Percentiles rank a stretch among this genome's conserved stretches.
Conservation (phyloP, 2,329 filamentous ascomycete genomes). For the Alternaria novae-zelandiae region DNA sequence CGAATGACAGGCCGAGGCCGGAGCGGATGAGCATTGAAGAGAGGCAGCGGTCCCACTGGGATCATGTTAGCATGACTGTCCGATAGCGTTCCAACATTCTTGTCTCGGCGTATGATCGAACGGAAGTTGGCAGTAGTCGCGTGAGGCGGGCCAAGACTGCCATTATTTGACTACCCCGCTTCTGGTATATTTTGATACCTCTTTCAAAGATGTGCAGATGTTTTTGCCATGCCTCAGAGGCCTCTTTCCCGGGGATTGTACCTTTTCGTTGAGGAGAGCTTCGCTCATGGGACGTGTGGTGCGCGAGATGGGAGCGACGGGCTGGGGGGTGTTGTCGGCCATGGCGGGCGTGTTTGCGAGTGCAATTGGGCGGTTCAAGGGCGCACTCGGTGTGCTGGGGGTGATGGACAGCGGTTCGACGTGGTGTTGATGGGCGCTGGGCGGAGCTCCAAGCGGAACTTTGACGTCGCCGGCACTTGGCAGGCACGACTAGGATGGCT, state of each 20-base stretch:
- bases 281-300: conserved; percentile 86
- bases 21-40: conserved; percentile 98
- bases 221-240: not conserved
- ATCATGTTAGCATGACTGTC: conserved; percentile 26
- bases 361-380: conserved; percentile 38
- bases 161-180: not conserved
- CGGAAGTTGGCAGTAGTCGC: conserved; percentile 8
- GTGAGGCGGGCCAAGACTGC: conserved; percentile 7
- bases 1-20: conserved; percentile 92
- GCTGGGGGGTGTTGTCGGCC: conserved; percentile 62
- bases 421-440: conserved; percentile 33
- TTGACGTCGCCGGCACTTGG: conserved; percentile 35
- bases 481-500: conserved; percentile 15
- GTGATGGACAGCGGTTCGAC: conserved; percentile 14
- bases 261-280: conserved; percentile 98
- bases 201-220: not conserved
- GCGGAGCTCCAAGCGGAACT: conserved; percentile 31
- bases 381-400: conserved; percentile 23
- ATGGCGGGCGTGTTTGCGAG: conserved; percentile 51
- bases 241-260: conserved; percentile 52
- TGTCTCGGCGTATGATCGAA: conserved; percentile 1
- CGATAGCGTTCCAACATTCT: not conserved
- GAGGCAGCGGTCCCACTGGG: conserved; percentile 97
- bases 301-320: conserved; percentile 70
- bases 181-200: not conserved